Base-by-base conservation (phyloP, 371 early-diverging fungal genomes). In the Syncephalastrum monosporum region DNA sequence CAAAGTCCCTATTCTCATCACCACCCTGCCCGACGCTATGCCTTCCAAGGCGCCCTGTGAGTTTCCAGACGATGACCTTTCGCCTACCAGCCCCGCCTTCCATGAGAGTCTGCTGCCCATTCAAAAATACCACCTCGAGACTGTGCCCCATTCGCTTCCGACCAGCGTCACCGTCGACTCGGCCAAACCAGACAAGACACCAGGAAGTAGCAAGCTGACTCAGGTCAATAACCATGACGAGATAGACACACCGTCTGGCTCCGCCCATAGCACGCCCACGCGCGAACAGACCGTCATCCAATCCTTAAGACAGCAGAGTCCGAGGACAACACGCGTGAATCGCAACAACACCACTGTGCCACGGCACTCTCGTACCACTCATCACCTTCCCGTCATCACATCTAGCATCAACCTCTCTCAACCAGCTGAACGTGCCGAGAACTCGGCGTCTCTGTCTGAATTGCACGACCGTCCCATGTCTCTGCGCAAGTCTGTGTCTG, bases 1-100 rank as follows among this genome's bases (percentile, higher is more conserved):
- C 15, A 67, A 68, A 44, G 50, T 75, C 17, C 76, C 76, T 7
- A 59, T 72, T 24, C 64, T 72, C 41, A 33, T 75, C 10, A 65
- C 72, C 8, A 72, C 76, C 7, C 23, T 61, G 42, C 55, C 55
- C 0, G 43, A 45, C 33, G 33, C 42, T 1, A 17, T 19, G 13
- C 44, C 16, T 41, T 6, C 42, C 21, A 12, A 19, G 16, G 17
- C 44, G 10, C 42, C 10, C 38, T 33, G 38, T 33, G 38, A 33
- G 8, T 33, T 33, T 12, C 38, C 38, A 5, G 51, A 51, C 42
- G 54, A 42, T 41, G 44, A 43, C 17, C 38, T 33, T 2, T 33
- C 38, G 10, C 38, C 38, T 10, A 33, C 38, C 3, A 33, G 38
- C 38, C 38, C 38, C 10, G 38, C 10, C 10, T 33, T 33, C 38